Conservation (phyloP, 345 rosid species). For the Boechera retrofracta region DNA sequence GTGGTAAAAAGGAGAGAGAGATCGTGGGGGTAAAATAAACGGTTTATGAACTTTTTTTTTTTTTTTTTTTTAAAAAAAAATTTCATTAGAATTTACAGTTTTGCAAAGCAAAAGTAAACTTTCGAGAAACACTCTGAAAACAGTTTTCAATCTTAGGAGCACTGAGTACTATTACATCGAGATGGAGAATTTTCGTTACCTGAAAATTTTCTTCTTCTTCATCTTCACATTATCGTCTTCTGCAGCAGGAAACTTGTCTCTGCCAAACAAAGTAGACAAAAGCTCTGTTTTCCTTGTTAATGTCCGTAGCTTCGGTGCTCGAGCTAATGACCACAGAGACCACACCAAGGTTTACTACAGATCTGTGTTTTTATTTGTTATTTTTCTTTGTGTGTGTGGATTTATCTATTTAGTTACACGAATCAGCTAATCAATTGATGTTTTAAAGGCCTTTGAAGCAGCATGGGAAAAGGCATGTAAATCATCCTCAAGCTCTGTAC, state of each 20-base stretch:
- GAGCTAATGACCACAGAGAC: conserved; percentile 44
- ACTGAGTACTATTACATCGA: neutral
- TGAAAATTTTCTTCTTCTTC: conserved; percentile 24
- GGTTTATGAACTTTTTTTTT: neutral
- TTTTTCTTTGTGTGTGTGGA: neutral
- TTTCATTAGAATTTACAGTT: neutral
- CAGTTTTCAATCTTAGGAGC: conserved; percentile 15
- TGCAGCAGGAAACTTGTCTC: neutral
- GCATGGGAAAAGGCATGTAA: conserved; percentile 66
- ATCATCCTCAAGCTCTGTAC: conserved; percentile 44
- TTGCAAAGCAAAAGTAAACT: neutral
- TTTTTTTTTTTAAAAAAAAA: no score
- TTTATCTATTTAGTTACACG: neutral
- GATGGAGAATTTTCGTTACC: conserved; percentile 20
- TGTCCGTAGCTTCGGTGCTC: conserved; percentile 49
- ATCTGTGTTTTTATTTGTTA: neutral
- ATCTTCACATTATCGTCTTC: conserved; percentile 25
- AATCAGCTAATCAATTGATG: conserved; percentile 35
- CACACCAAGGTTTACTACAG: conserved; percentile 37
- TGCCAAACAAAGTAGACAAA: conserved; percentile 31
- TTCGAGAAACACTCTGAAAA: neutral
- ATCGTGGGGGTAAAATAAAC: conserved; percentile 7
- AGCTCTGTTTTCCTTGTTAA: conserved; percentile 37
- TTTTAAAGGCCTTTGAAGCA: conserved; percentile 53
- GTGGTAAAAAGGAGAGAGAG: no score